Conservation (phyloP, 1,139 yeast genomes). For the Candida pseudoviswanathii region DNA sequence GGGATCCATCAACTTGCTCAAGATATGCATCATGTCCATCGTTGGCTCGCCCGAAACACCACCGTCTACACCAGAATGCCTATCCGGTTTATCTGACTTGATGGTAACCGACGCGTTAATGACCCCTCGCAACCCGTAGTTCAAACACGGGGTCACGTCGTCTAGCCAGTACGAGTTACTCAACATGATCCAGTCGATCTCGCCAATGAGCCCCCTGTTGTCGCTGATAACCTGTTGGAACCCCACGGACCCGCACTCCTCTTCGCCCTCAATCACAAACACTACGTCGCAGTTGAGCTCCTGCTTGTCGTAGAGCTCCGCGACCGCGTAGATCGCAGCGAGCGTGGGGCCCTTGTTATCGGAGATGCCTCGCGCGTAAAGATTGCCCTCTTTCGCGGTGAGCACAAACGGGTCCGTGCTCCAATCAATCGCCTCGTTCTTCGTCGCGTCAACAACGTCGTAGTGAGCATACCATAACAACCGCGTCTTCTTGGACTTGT, state of each 20-base stretch:
- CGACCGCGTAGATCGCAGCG: constrained; percentile 89
- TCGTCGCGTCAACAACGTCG: constrained; percentile 75
- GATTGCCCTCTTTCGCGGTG: constrained; percentile 78
- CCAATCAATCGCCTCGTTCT: constrained; percentile 60
- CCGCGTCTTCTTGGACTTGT: constrained; percentile 27
- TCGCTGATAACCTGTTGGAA: constrained; percentile 65
- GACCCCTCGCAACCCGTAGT: constrained; percentile 93
- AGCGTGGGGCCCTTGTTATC: constrained; percentile 94
- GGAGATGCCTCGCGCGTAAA: constrained; percentile 90
- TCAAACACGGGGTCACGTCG: constrained; percentile 83
- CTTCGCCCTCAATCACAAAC: constrained; percentile 91
- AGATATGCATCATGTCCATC: constrained; percentile 73
- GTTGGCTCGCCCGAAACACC: constrained; percentile 90
- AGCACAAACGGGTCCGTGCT: constrained; percentile 74
- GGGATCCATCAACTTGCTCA: constrained; percentile 63
- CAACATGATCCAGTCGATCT: constrained; percentile 83
- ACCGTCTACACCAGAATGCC: constrained; percentile 97
- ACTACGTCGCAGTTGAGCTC: constrained; percentile 72
- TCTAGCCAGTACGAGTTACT: constrained; percentile 96
- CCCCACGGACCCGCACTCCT: constrained; percentile 90
- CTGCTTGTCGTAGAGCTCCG: constrained; percentile 58
- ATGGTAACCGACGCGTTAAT: constrained; percentile 76
- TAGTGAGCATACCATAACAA: constrained; percentile 94
- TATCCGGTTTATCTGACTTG: constrained; percentile 74
- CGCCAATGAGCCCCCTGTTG: constrained; percentile 57